Conservation (phyloP, 2,329 filamentous ascomycete genomes). For the Westerdykella sp. region DNA sequence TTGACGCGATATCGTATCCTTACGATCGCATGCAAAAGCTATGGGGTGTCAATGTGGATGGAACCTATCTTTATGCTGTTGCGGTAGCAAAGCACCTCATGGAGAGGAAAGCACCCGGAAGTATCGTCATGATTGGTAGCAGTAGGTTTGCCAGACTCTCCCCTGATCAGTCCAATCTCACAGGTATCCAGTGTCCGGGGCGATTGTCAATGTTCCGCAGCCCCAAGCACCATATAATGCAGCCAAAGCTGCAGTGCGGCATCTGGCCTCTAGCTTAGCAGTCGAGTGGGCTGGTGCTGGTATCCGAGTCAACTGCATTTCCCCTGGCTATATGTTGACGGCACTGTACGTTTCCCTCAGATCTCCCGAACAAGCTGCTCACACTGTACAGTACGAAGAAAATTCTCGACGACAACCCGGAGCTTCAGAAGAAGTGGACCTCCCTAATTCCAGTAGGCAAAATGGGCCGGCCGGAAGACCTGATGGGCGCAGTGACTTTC, state of each 20-base stretch:
- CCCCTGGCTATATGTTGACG: constrained; percentile 93
- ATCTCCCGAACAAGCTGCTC: constrained; percentile 5
- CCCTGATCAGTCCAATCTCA: not conserved
- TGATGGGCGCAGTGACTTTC: constrained; percentile 90
- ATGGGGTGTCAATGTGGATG: constrained; percentile 89
- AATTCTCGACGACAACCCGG: constrained; percentile 88
- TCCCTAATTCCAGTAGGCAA: constrained; percentile 87
- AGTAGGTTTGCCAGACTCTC: constrained; percentile 33
- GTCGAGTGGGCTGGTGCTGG: constrained; percentile 87
- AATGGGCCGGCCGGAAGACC: constrained; percentile 85
- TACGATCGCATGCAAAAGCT: constrained; percentile 88
- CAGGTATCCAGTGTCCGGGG: constrained; percentile 59
- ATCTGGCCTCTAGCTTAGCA: constrained; percentile 78
- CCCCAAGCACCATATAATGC: constrained; percentile 91
- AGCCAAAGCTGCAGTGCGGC: constrained; percentile 84
- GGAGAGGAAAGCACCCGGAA: constrained; percentile 69
- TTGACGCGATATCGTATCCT: constrained; percentile 83
- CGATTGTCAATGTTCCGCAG: constrained; percentile 92
- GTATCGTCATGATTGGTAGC: constrained; percentile 90
- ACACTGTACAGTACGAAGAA: constrained; percentile 67
- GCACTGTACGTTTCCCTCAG: constrained; percentile 61
- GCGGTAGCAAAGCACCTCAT: constrained; percentile 83
- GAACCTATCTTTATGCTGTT: constrained; percentile 83
- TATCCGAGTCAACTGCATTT: constrained; percentile 93
- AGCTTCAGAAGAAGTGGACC: constrained; percentile 84